Evolutionary conservation across 2,329 filamentous ascomycete genomes (phyloP).

Genomic region (Dendrostoma leiphaemia): DNA sequence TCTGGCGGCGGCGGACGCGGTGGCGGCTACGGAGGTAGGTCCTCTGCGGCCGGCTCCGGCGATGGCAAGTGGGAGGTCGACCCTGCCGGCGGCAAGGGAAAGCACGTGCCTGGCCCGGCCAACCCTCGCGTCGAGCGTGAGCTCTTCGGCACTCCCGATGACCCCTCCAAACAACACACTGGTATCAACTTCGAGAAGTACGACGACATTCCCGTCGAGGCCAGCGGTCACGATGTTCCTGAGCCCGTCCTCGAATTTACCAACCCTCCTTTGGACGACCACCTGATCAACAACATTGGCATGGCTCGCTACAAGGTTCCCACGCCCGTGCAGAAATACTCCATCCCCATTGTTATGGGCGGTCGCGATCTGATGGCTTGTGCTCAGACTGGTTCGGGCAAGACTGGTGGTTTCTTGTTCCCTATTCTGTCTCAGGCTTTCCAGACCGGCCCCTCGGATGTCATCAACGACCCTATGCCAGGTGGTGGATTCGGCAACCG

Average conservation of each 20-base stretch:
- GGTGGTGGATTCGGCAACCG: slow-evolving; percentile 62
- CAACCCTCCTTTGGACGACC: slow-evolving; percentile 93
- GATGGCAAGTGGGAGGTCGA: slow-evolving; percentile 90
- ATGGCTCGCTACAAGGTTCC: slow-evolving; percentile 93
- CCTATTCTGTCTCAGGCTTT: slow-evolving; percentile 98
- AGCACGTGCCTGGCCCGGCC: slow-evolving; percentile 79
- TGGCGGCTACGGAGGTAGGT: slow-evolving; percentile 51
- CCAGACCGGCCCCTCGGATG: slow-evolving; percentile 73
- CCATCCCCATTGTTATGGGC: slow-evolving; percentile 96
- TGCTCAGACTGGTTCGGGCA: slow-evolving; percentile 98
- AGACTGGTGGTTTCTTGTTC: slow-evolving; percentile 99
- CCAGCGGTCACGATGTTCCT: slow-evolving; percentile 88
- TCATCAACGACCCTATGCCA: slow-evolving; percentile 45
- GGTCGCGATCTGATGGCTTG: slow-evolving; percentile 99
- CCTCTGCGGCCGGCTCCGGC: slow-evolving; percentile 86
- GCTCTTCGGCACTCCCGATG: slow-evolving; percentile 87
- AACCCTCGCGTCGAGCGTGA: slow-evolving; percentile 93
- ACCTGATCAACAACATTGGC: slow-evolving; percentile 89
- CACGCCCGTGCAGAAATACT: slow-evolving; percentile 98
- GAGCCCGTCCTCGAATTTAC: slow-evolving; percentile 88
- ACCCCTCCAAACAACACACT: slow-evolving; percentile 91
- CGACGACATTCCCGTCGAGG: slow-evolving; percentile 98
- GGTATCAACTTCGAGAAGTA: slow-evolving; percentile 99
- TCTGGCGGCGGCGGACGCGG: slow-evolving; percentile 42
- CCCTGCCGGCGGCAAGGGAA: slow-evolving; percentile 58